phyloP scores from a whole-genome alignment of 2,329 filamentous ascomycete species.

The Paraconiothyrium brasiliense region DNA sequence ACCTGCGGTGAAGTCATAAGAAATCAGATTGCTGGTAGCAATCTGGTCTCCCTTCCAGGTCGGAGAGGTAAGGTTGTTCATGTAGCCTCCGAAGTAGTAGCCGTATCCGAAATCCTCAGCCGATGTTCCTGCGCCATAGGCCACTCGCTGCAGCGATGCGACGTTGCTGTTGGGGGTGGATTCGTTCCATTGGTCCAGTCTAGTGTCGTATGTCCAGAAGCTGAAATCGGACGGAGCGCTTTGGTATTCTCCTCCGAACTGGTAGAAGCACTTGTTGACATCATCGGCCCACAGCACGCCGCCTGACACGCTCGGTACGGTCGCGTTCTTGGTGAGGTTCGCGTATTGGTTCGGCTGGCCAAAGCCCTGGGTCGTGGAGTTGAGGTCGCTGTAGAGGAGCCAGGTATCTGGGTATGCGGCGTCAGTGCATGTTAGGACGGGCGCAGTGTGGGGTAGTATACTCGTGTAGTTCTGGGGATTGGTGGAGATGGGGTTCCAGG shows the following conservation, averaged over 20 bases:
- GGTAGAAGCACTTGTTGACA: conserved; percentile 70
- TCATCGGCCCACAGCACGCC: conserved; percentile 68
- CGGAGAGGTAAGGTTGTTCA: conserved; percentile 63
- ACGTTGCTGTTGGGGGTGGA: conserved; percentile 43
- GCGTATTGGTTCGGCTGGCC: conserved; percentile 63
- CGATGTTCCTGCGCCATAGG: conserved; percentile 66
- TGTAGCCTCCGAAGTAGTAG: conserved; percentile 71
- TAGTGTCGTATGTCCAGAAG: conserved; percentile 67
- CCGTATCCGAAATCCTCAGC: conserved; percentile 65
- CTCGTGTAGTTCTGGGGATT: conserved; percentile 65
- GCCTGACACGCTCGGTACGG: conserved; percentile 62
- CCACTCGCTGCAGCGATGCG: conserved; percentile 56
- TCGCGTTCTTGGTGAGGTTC: conserved; percentile 67
- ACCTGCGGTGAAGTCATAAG: conserved; percentile 65
- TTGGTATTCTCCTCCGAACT: conserved; percentile 68
- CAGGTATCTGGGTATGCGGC: conserved; percentile 56
- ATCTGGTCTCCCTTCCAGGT: conserved; percentile 61
- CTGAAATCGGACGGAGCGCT: conserved; percentile 56
- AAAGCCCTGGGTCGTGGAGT: conserved; percentile 47
- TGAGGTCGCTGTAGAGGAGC: conserved; percentile 67
- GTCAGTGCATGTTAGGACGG: conserved; percentile 22
- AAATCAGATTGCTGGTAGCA: conserved; percentile 63
- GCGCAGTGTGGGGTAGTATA: conserved; percentile 48
- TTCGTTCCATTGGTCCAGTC: conserved; percentile 65
- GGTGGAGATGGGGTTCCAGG: conserved; percentile 62